phyloP scores from a whole-genome alignment of 129 eudicot genomes.

The Arctium minus region DNA sequence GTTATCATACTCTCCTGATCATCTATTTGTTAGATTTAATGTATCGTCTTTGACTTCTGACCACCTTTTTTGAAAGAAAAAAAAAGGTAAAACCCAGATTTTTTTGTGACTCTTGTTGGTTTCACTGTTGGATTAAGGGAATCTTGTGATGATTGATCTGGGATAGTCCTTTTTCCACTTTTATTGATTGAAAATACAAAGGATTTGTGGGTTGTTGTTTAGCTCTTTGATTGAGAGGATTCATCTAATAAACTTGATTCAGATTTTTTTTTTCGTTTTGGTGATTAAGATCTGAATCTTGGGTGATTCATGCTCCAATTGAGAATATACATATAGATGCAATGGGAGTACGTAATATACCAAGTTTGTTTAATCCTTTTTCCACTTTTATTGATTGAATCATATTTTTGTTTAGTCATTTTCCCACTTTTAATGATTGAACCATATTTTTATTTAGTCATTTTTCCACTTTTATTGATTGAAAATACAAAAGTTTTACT shows the following conservation, averaged over 20 bases:
- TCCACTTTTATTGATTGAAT: no score
- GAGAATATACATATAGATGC: neutral
- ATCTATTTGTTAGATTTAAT: neutral
- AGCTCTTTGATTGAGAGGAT: neutral
- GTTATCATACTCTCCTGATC: slow-evolving; percentile 18
- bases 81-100: neutral
- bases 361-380: no score
- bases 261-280: slow-evolving; percentile 12
- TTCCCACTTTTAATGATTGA: no score
- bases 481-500: neutral
- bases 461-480: neutral
- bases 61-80: neutral
- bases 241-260: neutral
- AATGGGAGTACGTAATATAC: no score
- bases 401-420: neutral
- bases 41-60: neutral
- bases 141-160: no score
- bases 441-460: no score
- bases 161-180: no score
- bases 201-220: neutral
- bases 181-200: no score
- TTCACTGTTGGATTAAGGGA: slow-evolving; percentile 18
- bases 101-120: slow-evolving; percentile 19
- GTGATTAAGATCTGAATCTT: slow-evolving; percentile 31
- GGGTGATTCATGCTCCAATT: slow-evolving; percentile 23